Evolutionary conservation across 352 stramenopile genomes (phyloP), one percentile per base, ranked within the genome.

Genomic region (Globisporangium nunn): DNA sequence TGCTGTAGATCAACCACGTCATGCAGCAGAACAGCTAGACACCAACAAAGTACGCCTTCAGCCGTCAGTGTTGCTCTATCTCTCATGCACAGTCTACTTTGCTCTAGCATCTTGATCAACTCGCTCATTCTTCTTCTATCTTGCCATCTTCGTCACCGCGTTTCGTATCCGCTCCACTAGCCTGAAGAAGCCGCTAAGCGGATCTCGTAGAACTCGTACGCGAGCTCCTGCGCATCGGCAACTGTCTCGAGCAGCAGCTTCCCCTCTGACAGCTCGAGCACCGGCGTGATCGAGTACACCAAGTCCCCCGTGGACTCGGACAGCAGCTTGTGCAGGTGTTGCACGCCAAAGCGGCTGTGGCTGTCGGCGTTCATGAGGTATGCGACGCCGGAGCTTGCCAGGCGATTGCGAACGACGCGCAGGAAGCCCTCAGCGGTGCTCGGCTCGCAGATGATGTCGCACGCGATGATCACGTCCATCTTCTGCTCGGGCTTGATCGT

Each of bases 161-260:
- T 43, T 0, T 43, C 41, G n/a, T 46, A 3, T n/a, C 10, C 10
- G 29, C 8, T 44, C 29, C 41, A 28, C 6, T 29, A 50, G 18
- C 31, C 49, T 33, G 45, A 58, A 31, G 12, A 30, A 41, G 50
- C 58, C 44, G 50, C 56, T 51, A 81, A 56, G 59, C 78, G 81
- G 53, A 94, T 94, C 66, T 91, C 81, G 59, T 94, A 94, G 56
- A 88, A 88, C 64, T 94, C 84, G 67, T 94, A 94, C 29, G 75
- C 75, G n/a, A 94, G 66, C 51, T 92, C 81, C 52, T 80, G 75
- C 15, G 76, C 79, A 49, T 94, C 84, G 4, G 59, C 71, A 14
- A 94, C 81, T 6, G 84, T 90, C 51, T 91, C 81, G 12, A 94
- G 75, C 48, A 94, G 72, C 44, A 77, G 64, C 37, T 52, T 35